These are phyloP conservation scores for Ananas comosus DNA, from an alignment of 176 grass and related monocot genomes.

Conservation along the genomic window DNA sequence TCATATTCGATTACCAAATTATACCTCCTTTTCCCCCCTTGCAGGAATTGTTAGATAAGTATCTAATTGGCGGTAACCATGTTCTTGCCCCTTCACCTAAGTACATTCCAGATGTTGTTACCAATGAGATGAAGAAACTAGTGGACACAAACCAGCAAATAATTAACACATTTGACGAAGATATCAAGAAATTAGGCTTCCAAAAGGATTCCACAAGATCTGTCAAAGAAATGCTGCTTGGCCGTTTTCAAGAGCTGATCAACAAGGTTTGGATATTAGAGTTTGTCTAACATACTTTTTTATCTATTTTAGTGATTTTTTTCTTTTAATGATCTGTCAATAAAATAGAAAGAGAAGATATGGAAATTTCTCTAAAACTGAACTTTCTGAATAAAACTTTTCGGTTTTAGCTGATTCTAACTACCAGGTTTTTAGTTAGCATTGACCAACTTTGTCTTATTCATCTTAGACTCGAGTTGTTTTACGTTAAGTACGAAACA, in stretches of 20 bases:
- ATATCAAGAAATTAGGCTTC: slow-evolving; percentile 23
- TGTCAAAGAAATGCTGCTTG: slow-evolving; percentile 41
- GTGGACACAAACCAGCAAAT: slow-evolving; percentile 46
- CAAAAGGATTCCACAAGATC: slow-evolving; percentile 45
- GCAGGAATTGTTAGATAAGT: slow-evolving; percentile 62
- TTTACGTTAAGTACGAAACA: too few species aligned
- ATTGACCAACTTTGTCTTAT: too few species aligned
- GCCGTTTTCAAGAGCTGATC: slow-evolving; percentile 58
- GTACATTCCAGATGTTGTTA: slow-evolving; percentile 39
- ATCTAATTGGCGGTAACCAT: slow-evolving; percentile 47
- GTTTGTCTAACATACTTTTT: neutral
- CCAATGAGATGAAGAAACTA: slow-evolving; percentile 56
- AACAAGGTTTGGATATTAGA: slow-evolving; percentile 42
- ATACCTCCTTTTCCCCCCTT: slow-evolving; percentile 17
- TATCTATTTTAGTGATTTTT: neutral
- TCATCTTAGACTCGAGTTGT: too few species aligned
- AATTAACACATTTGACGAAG: slow-evolving; percentile 42
- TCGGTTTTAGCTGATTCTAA: too few species aligned
- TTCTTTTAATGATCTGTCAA: neutral
- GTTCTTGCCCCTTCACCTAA: slow-evolving; percentile 26
- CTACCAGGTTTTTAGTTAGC: too few species aligned
- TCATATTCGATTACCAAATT: neutral
- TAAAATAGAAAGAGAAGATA: too few species aligned
- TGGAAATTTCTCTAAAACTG: too few species aligned
- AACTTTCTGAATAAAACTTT: too few species aligned